Conservation (phyloP, 805 yeast genomes). For the Huiozyma sinensis region DNA sequence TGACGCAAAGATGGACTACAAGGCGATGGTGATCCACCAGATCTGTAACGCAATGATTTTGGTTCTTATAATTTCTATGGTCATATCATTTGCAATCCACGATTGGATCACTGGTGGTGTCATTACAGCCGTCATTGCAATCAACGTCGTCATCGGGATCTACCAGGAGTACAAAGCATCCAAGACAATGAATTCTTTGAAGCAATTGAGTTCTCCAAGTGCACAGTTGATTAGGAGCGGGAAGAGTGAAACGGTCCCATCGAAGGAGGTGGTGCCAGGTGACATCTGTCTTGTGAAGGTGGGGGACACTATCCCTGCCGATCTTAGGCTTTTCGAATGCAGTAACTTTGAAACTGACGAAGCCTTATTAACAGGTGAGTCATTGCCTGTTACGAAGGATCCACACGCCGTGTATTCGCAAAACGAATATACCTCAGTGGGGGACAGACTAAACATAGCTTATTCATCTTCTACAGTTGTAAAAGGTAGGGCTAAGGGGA, state of each 20-base stretch:
- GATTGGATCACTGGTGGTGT: conserved; percentile 90
- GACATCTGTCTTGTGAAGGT: conserved; percentile 80
- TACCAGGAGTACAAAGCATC: conserved; percentile 94
- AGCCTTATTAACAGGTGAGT: conserved; percentile 90
- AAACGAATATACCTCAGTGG: conserved; percentile 38
- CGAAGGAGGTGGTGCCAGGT: conserved; percentile 87
- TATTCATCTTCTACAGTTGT: conserved; percentile 95
- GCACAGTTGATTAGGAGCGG: conserved; percentile 82
- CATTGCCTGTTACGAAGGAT: conserved; percentile 67
- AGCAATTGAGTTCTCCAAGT: conserved; percentile 85
- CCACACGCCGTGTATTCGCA: conserved; percentile 32
- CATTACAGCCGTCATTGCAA: conserved; percentile 78
- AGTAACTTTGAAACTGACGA: conserved; percentile 83
- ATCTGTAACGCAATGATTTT: conserved; percentile 87
- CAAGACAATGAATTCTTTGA: conserved; percentile 85
- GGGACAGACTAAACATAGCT: conserved; percentile 67
- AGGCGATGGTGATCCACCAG: conserved; percentile 70
- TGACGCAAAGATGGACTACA: conserved; percentile 58
- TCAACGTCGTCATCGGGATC: conserved; percentile 91
- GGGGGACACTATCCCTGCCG: conserved; percentile 97
- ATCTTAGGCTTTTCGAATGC: conserved; percentile 64
- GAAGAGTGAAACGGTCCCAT: conserved; percentile 59
- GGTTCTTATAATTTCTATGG: conserved; percentile 79
- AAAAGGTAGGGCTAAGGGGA: conserved; percentile 87
- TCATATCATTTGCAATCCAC: conserved; percentile 77